These are phyloP conservation scores for Talaromyces marneffei DNA, from an alignment of 2,329 filamentous ascomycete species.

Conservation along the genomic window DNA sequence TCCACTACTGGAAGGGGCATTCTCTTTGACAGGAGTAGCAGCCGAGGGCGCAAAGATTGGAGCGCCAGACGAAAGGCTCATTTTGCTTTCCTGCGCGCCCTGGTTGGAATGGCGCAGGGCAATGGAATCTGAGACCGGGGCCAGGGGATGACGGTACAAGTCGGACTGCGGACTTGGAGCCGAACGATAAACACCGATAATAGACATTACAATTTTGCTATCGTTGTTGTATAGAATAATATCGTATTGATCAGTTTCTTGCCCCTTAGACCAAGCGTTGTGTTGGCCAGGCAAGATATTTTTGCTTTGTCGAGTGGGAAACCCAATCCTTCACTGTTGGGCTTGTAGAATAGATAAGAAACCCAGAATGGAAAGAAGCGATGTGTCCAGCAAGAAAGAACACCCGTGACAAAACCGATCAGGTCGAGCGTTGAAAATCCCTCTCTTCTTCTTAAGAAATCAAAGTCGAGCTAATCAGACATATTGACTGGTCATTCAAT, in stretches of 20 bases:
- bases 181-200: conserved; percentile 11
- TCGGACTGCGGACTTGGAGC: conserved; percentile 8
- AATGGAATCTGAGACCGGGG: not conserved
- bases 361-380: not conserved
- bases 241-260: not conserved
- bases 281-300: not conserved
- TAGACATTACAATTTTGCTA: conserved; percentile 10
- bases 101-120: not conserved
- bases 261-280: not conserved
- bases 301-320: not conserved
- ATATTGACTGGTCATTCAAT: not conserved
- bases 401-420: not conserved
- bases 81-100: conserved; percentile 5
- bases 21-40: not conserved
- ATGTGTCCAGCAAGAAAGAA: not conserved
- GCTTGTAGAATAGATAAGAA: not conserved
- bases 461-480: not conserved
- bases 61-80: conserved; percentile 2
- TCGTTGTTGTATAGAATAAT: not conserved
- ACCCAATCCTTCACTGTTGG: not conserved
- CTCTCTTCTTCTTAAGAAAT: not conserved
- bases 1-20: not conserved
- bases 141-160: conserved; percentile 8
- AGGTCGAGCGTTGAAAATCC: not conserved
- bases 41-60: conserved; percentile 5